These are phyloP conservation scores for Anthostomella pinea DNA, from an alignment of 2,329 filamentous ascomycete species.

Conservation along the genomic window DNA sequence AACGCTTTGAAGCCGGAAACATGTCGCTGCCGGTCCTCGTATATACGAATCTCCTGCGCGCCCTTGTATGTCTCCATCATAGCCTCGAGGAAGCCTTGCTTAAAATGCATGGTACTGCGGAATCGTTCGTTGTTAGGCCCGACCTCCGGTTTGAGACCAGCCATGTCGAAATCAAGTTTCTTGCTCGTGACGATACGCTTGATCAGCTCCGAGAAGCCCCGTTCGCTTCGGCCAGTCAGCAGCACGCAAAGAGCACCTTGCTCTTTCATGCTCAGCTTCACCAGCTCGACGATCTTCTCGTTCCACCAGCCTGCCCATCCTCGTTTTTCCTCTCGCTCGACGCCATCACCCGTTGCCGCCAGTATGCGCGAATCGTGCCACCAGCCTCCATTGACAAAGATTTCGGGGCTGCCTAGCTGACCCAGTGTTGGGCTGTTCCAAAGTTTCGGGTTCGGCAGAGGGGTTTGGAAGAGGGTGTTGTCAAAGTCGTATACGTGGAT, in stretches of 20 bases:
- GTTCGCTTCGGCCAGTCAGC: conserved; percentile 81
- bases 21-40: conserved; percentile 65
- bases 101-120: conserved; percentile 83
- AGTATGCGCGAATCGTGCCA: conserved; percentile 93
- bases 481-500: conserved; percentile 98
- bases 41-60: conserved; percentile 78
- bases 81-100: conserved; percentile 77
- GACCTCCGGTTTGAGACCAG: conserved; percentile 80
- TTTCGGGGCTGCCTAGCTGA: conserved; percentile 70
- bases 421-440: conserved; percentile 82
- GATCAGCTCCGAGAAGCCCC: conserved; percentile 73
- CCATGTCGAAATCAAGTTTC: conserved; percentile 80
- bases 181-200: conserved; percentile 77
- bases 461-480: conserved; percentile 91
- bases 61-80: conserved; percentile 82
- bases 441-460: conserved; percentile 81
- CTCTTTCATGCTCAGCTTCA: conserved; percentile 76
- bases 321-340: conserved; percentile 75
- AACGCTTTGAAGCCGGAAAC: conserved; percentile 83
- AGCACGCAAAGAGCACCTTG: conserved; percentile 82
- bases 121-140: conserved; percentile 80
- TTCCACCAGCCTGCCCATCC: conserved; percentile 98
- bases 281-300: conserved; percentile 79
- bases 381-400: conserved; percentile 84
- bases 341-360: conserved; percentile 77